Base-by-base conservation (phyloP, 2,329 filamentous ascomycete species). In the Clonostachys byssicola region DNA sequence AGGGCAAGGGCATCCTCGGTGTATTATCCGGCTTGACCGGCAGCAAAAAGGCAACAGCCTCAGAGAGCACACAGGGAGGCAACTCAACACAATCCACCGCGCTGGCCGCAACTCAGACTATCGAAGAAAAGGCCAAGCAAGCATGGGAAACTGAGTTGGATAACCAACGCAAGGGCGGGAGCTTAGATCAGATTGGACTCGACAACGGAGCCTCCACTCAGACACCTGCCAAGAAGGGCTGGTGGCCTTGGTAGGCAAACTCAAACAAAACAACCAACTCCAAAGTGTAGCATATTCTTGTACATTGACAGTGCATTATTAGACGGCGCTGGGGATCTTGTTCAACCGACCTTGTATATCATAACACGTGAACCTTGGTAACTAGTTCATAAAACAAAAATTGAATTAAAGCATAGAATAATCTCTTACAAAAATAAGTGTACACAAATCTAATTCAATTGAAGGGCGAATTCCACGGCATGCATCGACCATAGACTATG, bases 61-160 rank as follows among this genome's bases (percentile, higher is more conserved):
- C 8, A 30, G 23, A 30, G 23, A 30, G 23, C 23, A 30, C 23
- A 30, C 36, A 18, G 36, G 17, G 14, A 39, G 36, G 17, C 36
- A 18, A 39, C 36, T 18, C 36, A 18, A 34, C 17, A 42, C 34
- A 7, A 12, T 12, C 33, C 34, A 38, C 12, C 30, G 40, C n/a
- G 6, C 33, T n/a, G 52, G 30, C 42, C 51, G 44, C 45, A 48
- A 20, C 48, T 56, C 17, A 55, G 17, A 52, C 58, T 2, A 56
- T 63, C 38, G 57, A 59, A 53, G 60, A 67, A 34, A 70, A 72
- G 59, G 70, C 71, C 34, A 66, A 64, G 48, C 63, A 59, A 16
- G 74, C 68, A 2, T 72, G 77, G 52, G 73, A 77, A 49, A 58
- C 64, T 39, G 77, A 81, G 62, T 70, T 69, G 53, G 68, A 74